phyloP scores from a whole-genome alignment of 352 stramenopile genomes.

The Pythium periplocum region DNA sequence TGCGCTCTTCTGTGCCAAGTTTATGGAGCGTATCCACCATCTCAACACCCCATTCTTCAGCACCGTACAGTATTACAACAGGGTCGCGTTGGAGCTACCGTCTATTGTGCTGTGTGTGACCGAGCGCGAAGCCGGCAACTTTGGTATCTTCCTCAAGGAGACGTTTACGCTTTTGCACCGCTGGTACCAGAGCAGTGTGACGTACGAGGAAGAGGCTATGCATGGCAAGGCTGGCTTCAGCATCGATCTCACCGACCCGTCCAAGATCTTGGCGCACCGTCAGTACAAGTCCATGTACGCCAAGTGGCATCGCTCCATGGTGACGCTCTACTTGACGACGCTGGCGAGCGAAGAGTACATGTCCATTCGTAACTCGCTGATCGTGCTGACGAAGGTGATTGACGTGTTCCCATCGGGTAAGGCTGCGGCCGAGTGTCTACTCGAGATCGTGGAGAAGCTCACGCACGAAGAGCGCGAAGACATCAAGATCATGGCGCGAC shows the following conservation, averaged over 20 bases:
- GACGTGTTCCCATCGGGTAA: slow-evolving; percentile 75
- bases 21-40: slow-evolving; percentile 75
- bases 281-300: slow-evolving; percentile 77
- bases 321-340: slow-evolving; percentile 56
- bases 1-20: slow-evolving; percentile 79
- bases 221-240: slow-evolving; percentile 72
- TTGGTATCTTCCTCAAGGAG: slow-evolving; percentile 84
- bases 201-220: slow-evolving; percentile 77
- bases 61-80: slow-evolving; percentile 80
- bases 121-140: slow-evolving; percentile 80
- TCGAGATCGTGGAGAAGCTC: slow-evolving; percentile 61
- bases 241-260: slow-evolving; percentile 58
- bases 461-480: slow-evolving; percentile 83
- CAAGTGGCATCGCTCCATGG: slow-evolving; percentile 69
- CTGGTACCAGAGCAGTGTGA: slow-evolving; percentile 74
- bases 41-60: slow-evolving; percentile 71
- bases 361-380: slow-evolving; percentile 78
- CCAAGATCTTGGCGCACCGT: slow-evolving; percentile 48
- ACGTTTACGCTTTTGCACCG: slow-evolving; percentile 59
- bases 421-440: slow-evolving; percentile 47
- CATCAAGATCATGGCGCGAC: slow-evolving; percentile 88
- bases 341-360: slow-evolving; percentile 75
- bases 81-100: slow-evolving; percentile 70
- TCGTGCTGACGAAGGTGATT: slow-evolving; percentile 87
- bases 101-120: slow-evolving; percentile 78